These are phyloP conservation scores for Debaryomyces hansenii DNA, from an alignment of 805 yeast genomes.

Conservation along the genomic window DNA sequence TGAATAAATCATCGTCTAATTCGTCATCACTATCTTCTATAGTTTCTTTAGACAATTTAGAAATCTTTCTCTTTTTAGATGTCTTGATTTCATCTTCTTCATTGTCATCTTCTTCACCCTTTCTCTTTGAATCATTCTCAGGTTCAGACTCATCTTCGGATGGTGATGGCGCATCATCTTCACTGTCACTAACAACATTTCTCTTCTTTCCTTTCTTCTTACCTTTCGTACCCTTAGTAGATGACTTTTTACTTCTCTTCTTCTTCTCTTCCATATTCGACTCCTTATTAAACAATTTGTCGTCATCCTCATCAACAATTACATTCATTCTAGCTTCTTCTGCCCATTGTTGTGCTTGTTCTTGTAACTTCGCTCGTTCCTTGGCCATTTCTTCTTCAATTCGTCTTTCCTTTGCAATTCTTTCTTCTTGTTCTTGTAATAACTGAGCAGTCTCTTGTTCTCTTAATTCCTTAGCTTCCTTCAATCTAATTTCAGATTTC, in stretches of 20 bases:
- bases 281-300: slow-evolving; percentile 33
- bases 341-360: slow-evolving; percentile 52
- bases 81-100: slow-evolving; percentile 6
- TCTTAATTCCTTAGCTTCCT: slow-evolving; percentile 67
- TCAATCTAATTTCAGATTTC: slow-evolving; percentile 58
- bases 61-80: slow-evolving; percentile 27
- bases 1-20: slow-evolving; percentile 31
- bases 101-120: slow-evolving; percentile 5
- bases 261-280: slow-evolving; percentile 42
- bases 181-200: slow-evolving; percentile 34
- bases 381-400: slow-evolving; percentile 44
- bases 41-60: slow-evolving; percentile 28
- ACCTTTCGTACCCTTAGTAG: slow-evolving; percentile 30
- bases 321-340: slow-evolving; percentile 39
- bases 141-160: slow-evolving; percentile 18
- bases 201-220: slow-evolving; percentile 23
- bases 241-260: slow-evolving; percentile 25
- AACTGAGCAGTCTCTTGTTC: slow-evolving; percentile 52
- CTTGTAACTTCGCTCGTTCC: slow-evolving; percentile 50
- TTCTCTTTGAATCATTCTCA: slow-evolving; percentile 22
- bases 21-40: slow-evolving; percentile 53
- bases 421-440: slow-evolving; percentile 38
- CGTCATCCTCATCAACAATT: slow-evolving; percentile 40
- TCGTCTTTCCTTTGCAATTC: slow-evolving; percentile 43
- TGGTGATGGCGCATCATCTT: slow-evolving; percentile 24